These are phyloP conservation scores for Chaetomium olivaceum DNA, from an alignment of 2,329 filamentous ascomycete species.

Conservation along the genomic window DNA sequence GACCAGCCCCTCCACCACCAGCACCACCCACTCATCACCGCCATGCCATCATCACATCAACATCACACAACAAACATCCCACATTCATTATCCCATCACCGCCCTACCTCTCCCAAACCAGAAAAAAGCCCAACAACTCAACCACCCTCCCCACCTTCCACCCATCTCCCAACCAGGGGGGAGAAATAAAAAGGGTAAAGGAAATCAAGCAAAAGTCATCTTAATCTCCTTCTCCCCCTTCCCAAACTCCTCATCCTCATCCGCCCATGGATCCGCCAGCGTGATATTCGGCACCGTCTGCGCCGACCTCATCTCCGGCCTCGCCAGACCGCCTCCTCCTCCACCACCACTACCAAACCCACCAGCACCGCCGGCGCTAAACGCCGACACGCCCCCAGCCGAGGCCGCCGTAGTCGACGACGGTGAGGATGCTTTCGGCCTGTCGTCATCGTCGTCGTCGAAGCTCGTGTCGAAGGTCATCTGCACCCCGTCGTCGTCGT, in stretches of 20 bases:
- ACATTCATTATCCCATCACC: background rate
- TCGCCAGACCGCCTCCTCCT: constrained; percentile 28
- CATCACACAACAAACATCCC: background rate
- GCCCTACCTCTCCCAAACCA: background rate
- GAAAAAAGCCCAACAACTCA: background rate
- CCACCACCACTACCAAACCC: too few relatives aligned
- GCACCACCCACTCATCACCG: background rate
- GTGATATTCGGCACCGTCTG: constrained; percentile 54
- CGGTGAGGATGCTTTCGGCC: background rate
- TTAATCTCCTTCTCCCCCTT: constrained; percentile 73
- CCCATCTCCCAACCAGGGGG: background rate
- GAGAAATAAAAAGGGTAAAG: background rate
- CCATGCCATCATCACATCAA: background rate
- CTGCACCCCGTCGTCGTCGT: constrained; percentile 54
- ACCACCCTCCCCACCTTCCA: background rate
- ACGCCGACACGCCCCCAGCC: background rate
- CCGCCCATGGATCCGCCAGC: constrained; percentile 68
- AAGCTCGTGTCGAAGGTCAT: constrained; percentile 74
- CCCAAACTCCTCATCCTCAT: constrained; percentile 67
- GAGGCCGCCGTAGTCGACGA: background rate
- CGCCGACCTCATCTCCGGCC: constrained; percentile 48
- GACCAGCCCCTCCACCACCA: background rate
- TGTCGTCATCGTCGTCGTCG: constrained; percentile 40
- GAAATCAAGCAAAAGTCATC: constrained; percentile 72
- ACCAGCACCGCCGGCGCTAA: too few relatives aligned